Evolutionary conservation across 2,329 filamentous ascomycete species (phyloP).

Genomic region (Fonsecaea pugnacius): DNA sequence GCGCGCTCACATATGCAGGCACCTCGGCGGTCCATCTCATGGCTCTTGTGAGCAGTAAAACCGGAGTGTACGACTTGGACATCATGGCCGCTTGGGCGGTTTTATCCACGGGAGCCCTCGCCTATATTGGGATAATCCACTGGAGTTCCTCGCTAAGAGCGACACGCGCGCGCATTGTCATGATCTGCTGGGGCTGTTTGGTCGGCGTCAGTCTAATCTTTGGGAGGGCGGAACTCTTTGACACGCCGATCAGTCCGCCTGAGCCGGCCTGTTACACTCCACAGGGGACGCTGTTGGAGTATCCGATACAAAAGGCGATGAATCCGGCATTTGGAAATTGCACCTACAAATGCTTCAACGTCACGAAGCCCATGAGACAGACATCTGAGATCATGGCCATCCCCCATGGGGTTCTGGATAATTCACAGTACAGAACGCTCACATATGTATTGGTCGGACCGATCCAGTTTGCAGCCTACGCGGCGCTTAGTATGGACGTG

Average conservation of each 20-base stretch:
- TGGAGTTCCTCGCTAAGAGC: conserved; percentile 37
- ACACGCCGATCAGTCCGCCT: conserved; percentile 26
- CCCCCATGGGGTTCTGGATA: conserved; percentile 31
- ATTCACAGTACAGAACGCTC: conserved; percentile 31
- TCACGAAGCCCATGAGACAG: conserved; percentile 36
- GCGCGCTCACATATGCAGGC: conserved; percentile 39
- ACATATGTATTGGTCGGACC: conserved; percentile 34
- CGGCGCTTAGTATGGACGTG: conserved; percentile 34
- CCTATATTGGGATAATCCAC: conserved; percentile 38
- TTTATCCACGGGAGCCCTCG: conserved; percentile 37
- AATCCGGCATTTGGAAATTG: conserved; percentile 37
- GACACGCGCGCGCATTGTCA: conserved; percentile 35
- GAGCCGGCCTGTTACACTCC: conserved; percentile 37
- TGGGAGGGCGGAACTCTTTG: conserved; percentile 34
- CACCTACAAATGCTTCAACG: conserved; percentile 39
- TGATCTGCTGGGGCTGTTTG: conserved; percentile 37
- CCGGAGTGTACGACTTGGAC: conserved; percentile 36
- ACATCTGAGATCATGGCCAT: conserved; percentile 35
- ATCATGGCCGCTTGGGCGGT: conserved; percentile 39
- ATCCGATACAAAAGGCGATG: conserved; percentile 27
- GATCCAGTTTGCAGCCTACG: conserved; percentile 38
- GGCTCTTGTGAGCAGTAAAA: conserved; percentile 35
- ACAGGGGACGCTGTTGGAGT: conserved; percentile 34
- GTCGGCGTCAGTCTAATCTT: conserved; percentile 36
- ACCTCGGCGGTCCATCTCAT: conserved; percentile 40